phyloP scores from a whole-genome alignment of 768 basidiomycete species.

The Galerina sulciceps region DNA sequence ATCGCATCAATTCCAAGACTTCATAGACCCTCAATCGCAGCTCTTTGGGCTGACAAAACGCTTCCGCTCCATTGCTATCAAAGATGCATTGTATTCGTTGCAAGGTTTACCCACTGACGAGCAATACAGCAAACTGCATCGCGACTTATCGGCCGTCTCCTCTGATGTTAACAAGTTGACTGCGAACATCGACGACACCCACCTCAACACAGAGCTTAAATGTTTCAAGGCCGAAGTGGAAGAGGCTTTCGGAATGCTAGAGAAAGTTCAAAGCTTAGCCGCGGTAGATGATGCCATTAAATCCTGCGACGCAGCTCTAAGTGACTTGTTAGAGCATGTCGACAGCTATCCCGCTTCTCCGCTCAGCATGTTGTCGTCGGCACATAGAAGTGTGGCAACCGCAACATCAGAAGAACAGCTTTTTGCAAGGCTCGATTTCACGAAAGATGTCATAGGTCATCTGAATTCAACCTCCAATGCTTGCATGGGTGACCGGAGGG shows the following conservation, averaged over 20 bases:
- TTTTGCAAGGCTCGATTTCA: constrained; percentile 64
- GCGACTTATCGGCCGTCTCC: constrained; percentile 48
- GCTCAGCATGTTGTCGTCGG: constrained; percentile 50
- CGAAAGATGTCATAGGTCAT: constrained; percentile 50
- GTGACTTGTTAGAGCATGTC: constrained; percentile 84
- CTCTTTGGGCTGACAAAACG: constrained; percentile 62
- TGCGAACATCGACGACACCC: constrained; percentile 36
- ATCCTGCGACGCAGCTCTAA: constrained; percentile 74
- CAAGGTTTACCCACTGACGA: constrained; percentile 55
- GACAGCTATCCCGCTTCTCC: constrained; percentile 80
- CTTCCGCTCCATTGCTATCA: constrained; percentile 64
- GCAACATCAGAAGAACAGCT: constrained; percentile 72
- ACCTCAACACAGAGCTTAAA: constrained; percentile 60
- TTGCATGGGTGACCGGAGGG: constrained; percentile 64
- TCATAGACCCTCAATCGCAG: constrained; percentile 48
- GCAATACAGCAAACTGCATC: constrained; percentile 49
- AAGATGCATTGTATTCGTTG: constrained; percentile 52
- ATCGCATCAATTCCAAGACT: constrained; percentile 39
- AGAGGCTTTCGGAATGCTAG: constrained; percentile 50
- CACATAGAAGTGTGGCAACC: constrained; percentile 44
- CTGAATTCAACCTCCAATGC: constrained; percentile 44
- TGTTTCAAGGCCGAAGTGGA: constrained; percentile 66
- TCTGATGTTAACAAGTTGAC: constrained; percentile 54
- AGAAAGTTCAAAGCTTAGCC: constrained; percentile 57
- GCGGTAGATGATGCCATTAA: constrained; percentile 52